Conservation (phyloP, 2,329 filamentous ascomycete genomes). For the Ophiocordyceps camponoti-saundersi region DNA sequence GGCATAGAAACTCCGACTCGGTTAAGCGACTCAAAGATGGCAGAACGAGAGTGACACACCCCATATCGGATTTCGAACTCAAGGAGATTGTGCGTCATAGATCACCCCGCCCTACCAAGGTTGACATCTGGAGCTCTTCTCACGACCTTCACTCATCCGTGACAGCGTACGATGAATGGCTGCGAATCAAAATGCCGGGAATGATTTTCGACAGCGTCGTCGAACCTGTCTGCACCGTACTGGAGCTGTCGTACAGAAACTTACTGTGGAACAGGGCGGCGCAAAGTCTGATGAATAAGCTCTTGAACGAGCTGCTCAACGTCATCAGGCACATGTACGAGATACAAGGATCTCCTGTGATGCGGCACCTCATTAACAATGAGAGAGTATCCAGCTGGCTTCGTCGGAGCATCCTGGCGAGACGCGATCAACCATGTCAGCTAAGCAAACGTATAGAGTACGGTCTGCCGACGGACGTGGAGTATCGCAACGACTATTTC, state of each 20-base stretch:
- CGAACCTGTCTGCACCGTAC: slow-evolving; percentile 64
- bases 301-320: slow-evolving; percentile 57
- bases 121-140: slow-evolving; percentile 6
- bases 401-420: slow-evolving; percentile 16
- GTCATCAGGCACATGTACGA: slow-evolving; percentile 66
- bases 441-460: slow-evolving; percentile 51
- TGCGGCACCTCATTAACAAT: slow-evolving; percentile 37
- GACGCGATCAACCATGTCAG: slow-evolving; percentile 36
- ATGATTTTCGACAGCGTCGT: slow-evolving; percentile 61
- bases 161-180: slow-evolving; percentile 25
- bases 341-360: slow-evolving; percentile 40
- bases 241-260: slow-evolving; percentile 59
- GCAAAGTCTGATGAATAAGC: slow-evolving; percentile 46
- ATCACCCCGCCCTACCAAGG: slow-evolving; percentile 4
- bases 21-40: slow-evolving; percentile 19
- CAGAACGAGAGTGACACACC: slow-evolving; percentile 13
- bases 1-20: slow-evolving; percentile 20
- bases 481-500: slow-evolving; percentile 82
- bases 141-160: slow-evolving; percentile 8
- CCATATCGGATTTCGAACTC: slow-evolving; percentile 3
- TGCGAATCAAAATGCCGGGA: slow-evolving; percentile 61
- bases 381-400: slow-evolving; percentile 44
- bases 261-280: slow-evolving; percentile 51
- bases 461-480: slow-evolving; percentile 54
- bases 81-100: not conserved